Conservation (phyloP, 2,329 filamentous ascomycete genomes). For the Trichophyton mentagrophytes region DNA sequence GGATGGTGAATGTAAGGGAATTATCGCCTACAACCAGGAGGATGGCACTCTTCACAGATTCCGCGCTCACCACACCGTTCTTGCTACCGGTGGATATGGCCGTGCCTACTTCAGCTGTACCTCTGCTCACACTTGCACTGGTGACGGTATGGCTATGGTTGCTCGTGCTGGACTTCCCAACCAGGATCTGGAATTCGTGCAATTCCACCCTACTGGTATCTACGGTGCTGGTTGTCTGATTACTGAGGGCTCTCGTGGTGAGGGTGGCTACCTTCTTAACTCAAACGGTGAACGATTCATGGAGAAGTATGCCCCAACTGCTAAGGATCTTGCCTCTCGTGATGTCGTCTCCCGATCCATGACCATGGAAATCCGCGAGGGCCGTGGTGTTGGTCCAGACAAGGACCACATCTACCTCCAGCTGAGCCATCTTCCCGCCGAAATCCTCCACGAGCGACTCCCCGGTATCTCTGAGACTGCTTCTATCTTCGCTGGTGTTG, state of each 20-base stretch:
- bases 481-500: slow-evolving; percentile 91
- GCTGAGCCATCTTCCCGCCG: slow-evolving; percentile 83
- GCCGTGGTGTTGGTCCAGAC: slow-evolving; percentile 88
- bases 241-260: slow-evolving; percentile 92
- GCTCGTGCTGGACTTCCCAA: slow-evolving; percentile 93
- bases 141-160: slow-evolving; percentile 99
- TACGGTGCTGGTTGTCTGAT: slow-evolving; percentile 97
- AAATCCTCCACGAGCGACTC: slow-evolving; percentile 88
- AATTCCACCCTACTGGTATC: slow-evolving; percentile 98
- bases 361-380: slow-evolving; percentile 96
- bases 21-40: slow-evolving; percentile 96
- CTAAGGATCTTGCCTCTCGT: slow-evolving; percentile 91
- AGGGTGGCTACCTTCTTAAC: slow-evolving; percentile 96
- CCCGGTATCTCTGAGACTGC: slow-evolving; percentile 98
- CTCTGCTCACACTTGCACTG: slow-evolving; percentile 94
- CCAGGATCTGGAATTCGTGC: slow-evolving; percentile 98
- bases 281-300: slow-evolving; percentile 98
- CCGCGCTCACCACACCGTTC: slow-evolving; percentile 88
- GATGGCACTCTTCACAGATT: slow-evolving; percentile 96
- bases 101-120: slow-evolving; percentile 98
- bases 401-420: slow-evolving; percentile 99
- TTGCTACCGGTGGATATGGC: slow-evolving; percentile 94
- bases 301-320: slow-evolving; percentile 95
- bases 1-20: slow-evolving; percentile 89
- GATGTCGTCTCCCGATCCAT: slow-evolving; percentile 96